Evolutionary conservation across 2,329 filamentous ascomycete species (phyloP), one percentile per base, ranked within the genome.

Genomic region (Colletotrichum brevisporum): DNA sequence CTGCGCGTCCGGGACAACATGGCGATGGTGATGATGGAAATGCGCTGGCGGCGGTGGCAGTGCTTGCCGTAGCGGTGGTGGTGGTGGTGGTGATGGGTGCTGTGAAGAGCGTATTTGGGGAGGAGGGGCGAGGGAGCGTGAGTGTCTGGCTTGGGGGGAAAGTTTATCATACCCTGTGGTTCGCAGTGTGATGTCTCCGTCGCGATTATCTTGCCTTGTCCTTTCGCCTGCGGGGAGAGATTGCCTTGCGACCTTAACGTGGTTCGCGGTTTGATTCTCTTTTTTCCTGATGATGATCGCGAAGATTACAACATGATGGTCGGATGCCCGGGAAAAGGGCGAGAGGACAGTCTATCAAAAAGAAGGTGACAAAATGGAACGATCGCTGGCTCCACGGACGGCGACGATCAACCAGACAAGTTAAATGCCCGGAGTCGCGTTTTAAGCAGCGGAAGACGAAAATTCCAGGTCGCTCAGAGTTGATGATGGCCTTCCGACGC

Each of bases 131-230:
- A 57, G 45, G 36, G 31, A 57, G 45, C 45, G 65, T 63, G 61
- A 69, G 63, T 59, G 57, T 58, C 59, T 59, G 68, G 55, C 57
- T 56, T 48, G 43, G 70, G 63, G 70, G 60, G 43, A 56, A 64
- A 61, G 67, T 61, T 61, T 57, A 71, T 66, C 69, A 67, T 71
- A 71, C 69, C 69, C 69, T 67, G 63, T 62, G 59, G 62, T 69
- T 69, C 62, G 47, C 47, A 36, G 24, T 36, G 55, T 69, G 36
- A 15, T 47, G 5, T 69, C 26, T 54, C 45, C 55, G n/a, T 48
- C 51, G 56, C 55, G 45, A 61, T 52, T 69, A 53, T 56, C 24
- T 39, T 41, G 63, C 56, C 31, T 36, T 36, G 10, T 21, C 18
- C 21, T 56, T 61, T 21, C 18, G 39, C 36, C 18, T 41, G 59